A percentile compares a stretch with the other conserved stretches of the same genome.
Conservation (phyloP, 768 basidiomycete genomes). For the Tylopilus balloui region DNA sequence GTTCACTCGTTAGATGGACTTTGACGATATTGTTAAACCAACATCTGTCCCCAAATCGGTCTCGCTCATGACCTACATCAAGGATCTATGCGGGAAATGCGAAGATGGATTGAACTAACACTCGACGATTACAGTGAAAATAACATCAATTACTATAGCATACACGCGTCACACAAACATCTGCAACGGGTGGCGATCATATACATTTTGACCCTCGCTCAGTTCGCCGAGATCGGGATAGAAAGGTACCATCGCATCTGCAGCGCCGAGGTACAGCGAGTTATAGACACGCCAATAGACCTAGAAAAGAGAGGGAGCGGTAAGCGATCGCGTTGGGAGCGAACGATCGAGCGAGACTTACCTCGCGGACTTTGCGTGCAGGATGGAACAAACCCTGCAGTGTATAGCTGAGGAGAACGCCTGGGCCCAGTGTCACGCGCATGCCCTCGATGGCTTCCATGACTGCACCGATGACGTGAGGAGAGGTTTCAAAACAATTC, state of each 20-base stretch:
- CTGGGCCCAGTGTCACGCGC: slow-evolving; percentile 93
- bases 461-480: slow-evolving; percentile 96
- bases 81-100: not conserved
- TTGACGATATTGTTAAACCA: no score
- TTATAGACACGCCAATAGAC: slow-evolving; percentile 96
- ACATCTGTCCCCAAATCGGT: no score
- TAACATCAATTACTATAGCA: slow-evolving; percentile 5
- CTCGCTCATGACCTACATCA: no score
- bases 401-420: slow-evolving; percentile 86
- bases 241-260: slow-evolving; percentile 91
- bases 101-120: not conserved
- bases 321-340: slow-evolving; percentile 1
- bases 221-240: slow-evolving; percentile 89
- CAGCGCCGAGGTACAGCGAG: slow-evolving; percentile 84
- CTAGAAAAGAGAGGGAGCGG: slow-evolving; percentile 21
- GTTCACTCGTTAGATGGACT: no score
- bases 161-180: slow-evolving; percentile 61
- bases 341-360: slow-evolving; percentile 33
- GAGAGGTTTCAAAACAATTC: slow-evolving; percentile 97
- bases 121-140: slow-evolving; percentile 3
- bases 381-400: slow-evolving; percentile 97
- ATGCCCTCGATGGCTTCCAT: slow-evolving; percentile 99
- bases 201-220: slow-evolving; percentile 86
- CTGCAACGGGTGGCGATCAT: slow-evolving; percentile 79
- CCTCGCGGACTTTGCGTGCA: slow-evolving; percentile 93